Evolutionary conservation across 2,329 filamentous ascomycete genomes (phyloP).

Genomic region (Stromatinia cepivora): DNA sequence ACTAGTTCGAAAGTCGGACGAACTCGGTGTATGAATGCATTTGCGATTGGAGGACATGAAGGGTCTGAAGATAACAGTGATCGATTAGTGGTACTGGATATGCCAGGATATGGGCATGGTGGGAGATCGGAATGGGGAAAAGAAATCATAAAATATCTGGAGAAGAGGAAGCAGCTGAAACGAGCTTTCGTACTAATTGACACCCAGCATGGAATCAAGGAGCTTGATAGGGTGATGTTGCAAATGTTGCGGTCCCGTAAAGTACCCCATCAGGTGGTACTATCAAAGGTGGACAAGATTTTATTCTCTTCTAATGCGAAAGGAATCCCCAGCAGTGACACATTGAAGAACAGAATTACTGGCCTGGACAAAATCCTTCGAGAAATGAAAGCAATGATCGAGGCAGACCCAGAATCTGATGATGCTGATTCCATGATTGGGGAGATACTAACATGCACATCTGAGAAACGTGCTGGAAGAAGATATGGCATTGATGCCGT

Average conservation of each 20-base stretch:
- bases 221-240: constrained; percentile 58
- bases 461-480: constrained; percentile 49
- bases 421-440: constrained; percentile 49
- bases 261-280: constrained; percentile 63
- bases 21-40: constrained; percentile 67
- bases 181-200: constrained; percentile 66
- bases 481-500: constrained; percentile 61
- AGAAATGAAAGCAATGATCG: constrained; percentile 44
- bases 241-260: constrained; percentile 54
- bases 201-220: constrained; percentile 61
- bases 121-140: constrained; percentile 62
- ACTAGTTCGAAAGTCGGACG: constrained; percentile 61
- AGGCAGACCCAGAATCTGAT: constrained; percentile 43
- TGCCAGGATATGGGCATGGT: constrained; percentile 69
- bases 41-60: constrained; percentile 52
- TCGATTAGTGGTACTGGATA: constrained; percentile 62
- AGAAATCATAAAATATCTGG: constrained; percentile 69
- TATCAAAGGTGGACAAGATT: constrained; percentile 66
- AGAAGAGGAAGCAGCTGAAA: constrained; percentile 57
- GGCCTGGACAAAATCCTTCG: constrained; percentile 45
- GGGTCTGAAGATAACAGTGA: constrained; percentile 32
- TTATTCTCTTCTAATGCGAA: constrained; percentile 41
- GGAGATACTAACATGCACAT: constrained; percentile 61
- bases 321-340: constrained; percentile 38
- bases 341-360: constrained; percentile 41